Evolutionary conservation across 2,329 filamentous ascomycete species (phyloP).

Genomic region (Elsinoe necatrix): DNA sequence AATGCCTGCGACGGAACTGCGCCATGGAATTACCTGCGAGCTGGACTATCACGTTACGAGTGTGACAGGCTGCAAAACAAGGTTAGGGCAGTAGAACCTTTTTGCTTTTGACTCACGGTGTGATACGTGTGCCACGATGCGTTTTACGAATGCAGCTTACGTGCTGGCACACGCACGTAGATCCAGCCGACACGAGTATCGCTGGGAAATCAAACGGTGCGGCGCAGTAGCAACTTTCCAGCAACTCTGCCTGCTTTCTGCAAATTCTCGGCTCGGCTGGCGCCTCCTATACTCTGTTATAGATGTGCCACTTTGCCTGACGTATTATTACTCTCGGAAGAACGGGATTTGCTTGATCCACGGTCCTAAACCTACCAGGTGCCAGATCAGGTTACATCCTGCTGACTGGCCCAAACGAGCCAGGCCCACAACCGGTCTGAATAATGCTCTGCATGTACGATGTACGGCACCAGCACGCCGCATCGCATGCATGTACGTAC

Average conservation of each 20-base stretch:
- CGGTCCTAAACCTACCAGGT: conserved; percentile 5
- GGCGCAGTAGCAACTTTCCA: not conserved
- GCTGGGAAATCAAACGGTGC: not conserved
- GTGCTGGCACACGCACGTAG: not conserved
- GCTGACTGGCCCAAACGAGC: conserved; percentile 6
- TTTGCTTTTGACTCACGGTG: conserved; percentile 10
- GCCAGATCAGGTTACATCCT: conserved; percentile 10
- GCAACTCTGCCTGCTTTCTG: not conserved
- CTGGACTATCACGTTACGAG: not conserved
- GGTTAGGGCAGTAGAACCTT: not conserved
- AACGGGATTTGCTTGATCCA: conserved; percentile 14
- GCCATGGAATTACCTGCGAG: not conserved
- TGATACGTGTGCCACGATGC: not conserved
- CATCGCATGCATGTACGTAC: conserved; percentile 8
- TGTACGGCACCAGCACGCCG: not conserved
- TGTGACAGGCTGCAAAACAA: conserved; percentile 3
- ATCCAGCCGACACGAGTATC: not conserved
- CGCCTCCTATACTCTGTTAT: conserved; percentile 8
- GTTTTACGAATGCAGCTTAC: conserved; percentile 7
- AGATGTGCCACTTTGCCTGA: not conserved
- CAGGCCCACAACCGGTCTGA: conserved; percentile 9
- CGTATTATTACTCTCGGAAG: conserved; percentile 7
- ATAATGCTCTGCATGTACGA: not conserved
- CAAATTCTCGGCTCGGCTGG: not conserved
- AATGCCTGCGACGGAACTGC: not conserved